Percentiles rank a stretch among this genome's conserved stretches.
phyloP scores from a whole-genome alignment of 805 yeast genomes.

The Starmerella sp. region DNA sequence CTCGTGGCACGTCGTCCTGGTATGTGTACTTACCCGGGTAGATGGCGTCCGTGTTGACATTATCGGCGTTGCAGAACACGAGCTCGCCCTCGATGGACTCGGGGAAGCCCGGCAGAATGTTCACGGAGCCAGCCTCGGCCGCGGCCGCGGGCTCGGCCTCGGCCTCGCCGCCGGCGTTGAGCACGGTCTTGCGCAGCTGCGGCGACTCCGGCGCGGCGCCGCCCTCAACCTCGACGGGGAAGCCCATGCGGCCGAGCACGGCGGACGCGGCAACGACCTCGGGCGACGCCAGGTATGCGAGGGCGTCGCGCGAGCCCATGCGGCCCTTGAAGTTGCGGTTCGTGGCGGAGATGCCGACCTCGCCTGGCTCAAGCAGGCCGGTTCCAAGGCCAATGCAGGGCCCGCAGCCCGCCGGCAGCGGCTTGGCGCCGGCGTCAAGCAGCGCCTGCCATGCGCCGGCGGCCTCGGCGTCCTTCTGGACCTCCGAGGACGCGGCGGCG shows the following conservation, averaged over 20 bases:
- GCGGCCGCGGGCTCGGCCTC: neutral
- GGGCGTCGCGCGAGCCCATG: slow-evolving; percentile 95
- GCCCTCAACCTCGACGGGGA: slow-evolving; percentile 77
- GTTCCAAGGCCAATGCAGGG: slow-evolving; percentile 98
- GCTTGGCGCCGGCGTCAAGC: slow-evolving; percentile 84
- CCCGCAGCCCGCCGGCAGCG: slow-evolving; percentile 98
- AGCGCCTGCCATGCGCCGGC: slow-evolving; percentile 87
- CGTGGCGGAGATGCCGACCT: slow-evolving; percentile 96
- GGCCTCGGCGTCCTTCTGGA: slow-evolving; percentile 83
- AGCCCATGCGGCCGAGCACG: slow-evolving; percentile 83
- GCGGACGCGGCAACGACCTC: slow-evolving; percentile 99
- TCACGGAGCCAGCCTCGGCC: slow-evolving; percentile 33
- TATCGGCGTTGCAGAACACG: slow-evolving; percentile 89
- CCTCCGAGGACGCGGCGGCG: slow-evolving; percentile 93
- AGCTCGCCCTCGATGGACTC: slow-evolving; percentile 79
- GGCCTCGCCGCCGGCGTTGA: slow-evolving; percentile 27
- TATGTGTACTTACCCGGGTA: slow-evolving; percentile 98
- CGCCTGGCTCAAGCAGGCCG: slow-evolving; percentile 88
- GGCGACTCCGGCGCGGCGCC: slow-evolving; percentile 41
- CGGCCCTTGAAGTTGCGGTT: slow-evolving; percentile 98
- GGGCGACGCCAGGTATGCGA: slow-evolving; percentile 93
- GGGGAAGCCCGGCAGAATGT: slow-evolving; percentile 85
- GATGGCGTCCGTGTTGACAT: slow-evolving; percentile 90
- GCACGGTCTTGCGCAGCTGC: slow-evolving; percentile 32
- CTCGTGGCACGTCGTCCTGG: slow-evolving; percentile 91